Evolutionary conservation across 2,329 filamentous ascomycete species (phyloP).

Genomic region (Fusarium proliferatum): DNA sequence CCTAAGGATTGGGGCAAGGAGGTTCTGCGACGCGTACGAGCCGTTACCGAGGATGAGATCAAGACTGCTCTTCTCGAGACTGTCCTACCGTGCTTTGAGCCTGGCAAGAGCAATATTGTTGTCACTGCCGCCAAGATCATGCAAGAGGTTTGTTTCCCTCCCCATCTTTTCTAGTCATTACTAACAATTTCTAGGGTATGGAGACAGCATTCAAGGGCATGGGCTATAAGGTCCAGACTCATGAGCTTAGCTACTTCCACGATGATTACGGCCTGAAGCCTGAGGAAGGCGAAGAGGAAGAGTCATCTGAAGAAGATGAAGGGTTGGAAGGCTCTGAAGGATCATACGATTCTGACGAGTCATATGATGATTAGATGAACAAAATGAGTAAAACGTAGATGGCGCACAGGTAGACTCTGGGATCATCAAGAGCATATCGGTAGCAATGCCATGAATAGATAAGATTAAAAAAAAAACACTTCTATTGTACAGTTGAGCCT

Average conservation of each 20-base stretch:
- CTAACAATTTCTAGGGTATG: slow-evolving; percentile 67
- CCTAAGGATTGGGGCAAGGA: slow-evolving; percentile 81
- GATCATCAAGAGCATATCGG: slow-evolving; percentile 23
- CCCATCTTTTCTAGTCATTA: not conserved
- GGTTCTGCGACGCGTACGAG: slow-evolving; percentile 80
- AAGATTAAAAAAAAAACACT: slow-evolving; percentile 21
- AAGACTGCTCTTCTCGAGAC: slow-evolving; percentile 78
- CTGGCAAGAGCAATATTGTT: slow-evolving; percentile 84
- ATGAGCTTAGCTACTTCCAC: slow-evolving; percentile 81
- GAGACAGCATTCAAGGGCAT: slow-evolving; percentile 77
- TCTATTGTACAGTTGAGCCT: slow-evolving; percentile 39
- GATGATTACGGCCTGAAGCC: slow-evolving; percentile 87
- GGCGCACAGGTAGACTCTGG: slow-evolving; percentile 26
- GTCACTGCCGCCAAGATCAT: slow-evolving; percentile 89
- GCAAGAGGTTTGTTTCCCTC: slow-evolving; percentile 74
- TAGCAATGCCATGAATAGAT: slow-evolving; percentile 38
- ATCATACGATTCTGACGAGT: slow-evolving; percentile 47
- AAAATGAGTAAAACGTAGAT: not conserved
- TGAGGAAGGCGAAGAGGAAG: slow-evolving; percentile 68
- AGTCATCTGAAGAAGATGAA: slow-evolving; percentile 60
- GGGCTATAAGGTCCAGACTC: slow-evolving; percentile 83
- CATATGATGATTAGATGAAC: slow-evolving; percentile 39
- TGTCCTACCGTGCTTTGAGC: slow-evolving; percentile 82
- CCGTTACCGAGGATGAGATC: slow-evolving; percentile 81
- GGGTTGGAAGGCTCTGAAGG: slow-evolving; percentile 48